Conservation (phyloP, 306 rosid genomes). For the Datisca glomerata region DNA sequence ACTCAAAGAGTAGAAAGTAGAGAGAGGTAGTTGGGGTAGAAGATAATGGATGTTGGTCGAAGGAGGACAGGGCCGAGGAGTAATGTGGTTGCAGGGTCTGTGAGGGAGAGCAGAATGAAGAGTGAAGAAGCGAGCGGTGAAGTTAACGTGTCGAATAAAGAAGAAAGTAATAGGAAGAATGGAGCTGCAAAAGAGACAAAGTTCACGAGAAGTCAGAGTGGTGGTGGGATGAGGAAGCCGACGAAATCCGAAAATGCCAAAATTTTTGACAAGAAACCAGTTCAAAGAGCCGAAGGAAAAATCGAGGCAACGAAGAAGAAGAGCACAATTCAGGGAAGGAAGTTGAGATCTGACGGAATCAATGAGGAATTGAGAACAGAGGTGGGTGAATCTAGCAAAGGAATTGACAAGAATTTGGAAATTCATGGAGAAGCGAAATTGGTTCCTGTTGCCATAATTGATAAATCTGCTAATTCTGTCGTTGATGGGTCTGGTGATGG, state of each 20-base stretch:
- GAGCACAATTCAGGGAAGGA: background rate
- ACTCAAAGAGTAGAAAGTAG: background rate
- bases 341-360: background rate
- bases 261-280: background rate
- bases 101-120: slow-evolving; percentile 82
- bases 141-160: slow-evolving; percentile 5
- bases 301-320: background rate
- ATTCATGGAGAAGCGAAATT: too few relatives aligned
- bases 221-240: background rate
- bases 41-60: background rate
- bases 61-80: background rate
- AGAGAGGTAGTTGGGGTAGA: background rate
- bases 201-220: background rate
- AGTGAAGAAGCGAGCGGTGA: slow-evolving; percentile 56
- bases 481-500: slow-evolving; percentile 8
- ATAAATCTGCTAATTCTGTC: slow-evolving; percentile 1
- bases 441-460: too few relatives aligned
- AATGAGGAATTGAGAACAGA: slow-evolving; percentile 16
- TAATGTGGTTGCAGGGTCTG: slow-evolving; percentile 40
- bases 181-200: background rate
- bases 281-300: background rate
- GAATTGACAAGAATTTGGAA: slow-evolving; percentile 10
- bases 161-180: background rate
- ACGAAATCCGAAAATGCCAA: background rate
- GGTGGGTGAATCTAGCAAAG: slow-evolving; percentile 9